Evolutionary conservation across 768 basidiomycete genomes (phyloP).

Genomic region (Lactarius sp.): DNA sequence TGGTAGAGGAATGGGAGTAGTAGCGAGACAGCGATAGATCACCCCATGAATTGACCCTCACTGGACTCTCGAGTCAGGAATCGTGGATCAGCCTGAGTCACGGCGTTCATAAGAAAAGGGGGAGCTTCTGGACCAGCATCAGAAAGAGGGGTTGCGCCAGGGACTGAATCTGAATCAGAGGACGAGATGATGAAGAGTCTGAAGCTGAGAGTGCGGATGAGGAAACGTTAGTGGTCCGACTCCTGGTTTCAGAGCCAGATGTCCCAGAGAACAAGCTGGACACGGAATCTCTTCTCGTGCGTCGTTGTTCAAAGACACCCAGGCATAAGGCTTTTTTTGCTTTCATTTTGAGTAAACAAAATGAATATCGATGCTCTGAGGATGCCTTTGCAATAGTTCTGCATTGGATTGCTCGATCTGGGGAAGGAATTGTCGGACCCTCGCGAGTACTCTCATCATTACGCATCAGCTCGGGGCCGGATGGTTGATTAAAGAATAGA

Average conservation of each 20-base stretch:
- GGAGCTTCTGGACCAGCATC: too few species aligned
- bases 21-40: too few species aligned
- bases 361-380: constrained; percentile 55
- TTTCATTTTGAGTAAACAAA: neutral
- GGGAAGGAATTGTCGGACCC: constrained; percentile 64
- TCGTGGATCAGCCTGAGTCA: too few species aligned
- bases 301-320: constrained; percentile 29
- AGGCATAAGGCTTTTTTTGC: constrained; percentile 24
- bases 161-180: neutral
- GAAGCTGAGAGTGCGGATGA: neutral
- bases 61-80: too few species aligned
- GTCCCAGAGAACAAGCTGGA: constrained; percentile 20
- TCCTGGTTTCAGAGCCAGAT: constrained; percentile 2
- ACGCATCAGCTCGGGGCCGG: neutral
- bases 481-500: neutral
- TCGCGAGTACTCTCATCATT: constrained; percentile 45
- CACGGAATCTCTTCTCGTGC: constrained; percentile 12
- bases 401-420: constrained; percentile 61
- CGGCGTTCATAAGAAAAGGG: too few species aligned
- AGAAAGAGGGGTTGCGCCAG: too few species aligned
- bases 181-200: neutral
- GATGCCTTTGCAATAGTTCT: constrained; percentile 45
- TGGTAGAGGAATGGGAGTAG: too few species aligned
- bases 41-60: too few species aligned
- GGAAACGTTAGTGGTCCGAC: neutral